Evolutionary conservation across 371 early-diverging fungal genomes (phyloP), one percentile per base, ranked within the genome.

Genomic region (Haplosporangium sp.): DNA sequence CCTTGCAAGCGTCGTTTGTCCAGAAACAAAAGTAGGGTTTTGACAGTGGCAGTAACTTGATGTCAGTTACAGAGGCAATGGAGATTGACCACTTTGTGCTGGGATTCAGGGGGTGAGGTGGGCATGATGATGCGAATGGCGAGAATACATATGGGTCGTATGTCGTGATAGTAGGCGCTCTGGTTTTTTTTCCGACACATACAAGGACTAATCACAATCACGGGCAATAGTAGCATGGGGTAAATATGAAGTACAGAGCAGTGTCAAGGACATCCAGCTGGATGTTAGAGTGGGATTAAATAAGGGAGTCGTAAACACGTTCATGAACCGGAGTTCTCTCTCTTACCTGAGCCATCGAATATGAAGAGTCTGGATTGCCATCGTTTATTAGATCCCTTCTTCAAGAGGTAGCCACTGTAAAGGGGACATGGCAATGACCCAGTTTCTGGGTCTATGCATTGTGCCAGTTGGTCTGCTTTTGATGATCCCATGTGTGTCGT

Each of bases 91-190:
- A 77, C 42, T 77, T 72, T 29, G 73, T 72, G 55, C 72, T 77
- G 29, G 72, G 72, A 37, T 68, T 67, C 42, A 67, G 38, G 11
- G 67, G 68, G 5, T 45, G 52, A 13, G 68, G 61, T n/a, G 48
- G 57, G 42, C 40, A 58, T 12, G 79, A 56, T 11, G 73, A 64
- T 42, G 54, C 37, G 50, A 77, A 77, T 16, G 79, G 73, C 12
- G 79, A 79, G 9, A 73, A 79, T 23, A 79, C 73, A 46, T 72
- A 46, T 11, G 79, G 79, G 38, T 79, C 79, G 54, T 79, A 72
- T 7, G 79, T 72, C 51, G 65, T 52, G 43, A 72, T 72, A 20
- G 60, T 56, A 11, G 72, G 72, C 10, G 61, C 50, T 55, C 60
- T 67, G 37, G 65, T 62, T 50, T 42, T 60, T 52, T 79, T 72